Evolutionary conservation across 768 basidiomycete genomes (phyloP).

Genomic region (Mrakia hoshinonis): DNA sequence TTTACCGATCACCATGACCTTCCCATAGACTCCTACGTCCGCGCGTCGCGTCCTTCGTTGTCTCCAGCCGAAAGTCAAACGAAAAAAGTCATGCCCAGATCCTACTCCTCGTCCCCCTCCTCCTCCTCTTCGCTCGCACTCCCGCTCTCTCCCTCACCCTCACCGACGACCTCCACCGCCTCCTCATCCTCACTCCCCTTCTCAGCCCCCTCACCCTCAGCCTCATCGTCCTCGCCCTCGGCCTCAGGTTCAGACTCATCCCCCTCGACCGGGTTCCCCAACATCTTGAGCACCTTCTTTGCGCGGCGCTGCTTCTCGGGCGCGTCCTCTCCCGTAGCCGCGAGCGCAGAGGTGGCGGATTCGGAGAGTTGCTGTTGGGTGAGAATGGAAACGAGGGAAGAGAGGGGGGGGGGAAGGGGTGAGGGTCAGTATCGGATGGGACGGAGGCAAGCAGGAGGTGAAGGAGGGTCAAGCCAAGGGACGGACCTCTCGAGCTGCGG

Average conservation of each 20-base stretch:
- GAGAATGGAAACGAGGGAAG: too few species aligned
- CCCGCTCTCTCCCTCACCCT: not conserved
- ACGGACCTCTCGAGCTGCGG: constrained; percentile 18
- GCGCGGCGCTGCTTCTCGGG: constrained; percentile 6
- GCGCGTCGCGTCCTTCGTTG: too few species aligned
- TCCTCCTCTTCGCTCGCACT: too few species aligned
- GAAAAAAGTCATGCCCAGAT: too few species aligned
- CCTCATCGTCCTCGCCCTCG: not conserved
- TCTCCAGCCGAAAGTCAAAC: too few species aligned
- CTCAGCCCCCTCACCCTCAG: not conserved
- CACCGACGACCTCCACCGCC: not conserved
- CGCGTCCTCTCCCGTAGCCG: not conserved
- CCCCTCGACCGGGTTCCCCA: not conserved
- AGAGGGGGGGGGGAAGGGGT: not conserved
- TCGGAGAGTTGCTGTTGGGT: not conserved
- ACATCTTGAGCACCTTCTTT: constrained; percentile 8
- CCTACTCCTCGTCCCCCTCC: too few species aligned
- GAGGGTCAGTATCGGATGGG: not conserved
- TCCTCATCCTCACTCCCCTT: not conserved
- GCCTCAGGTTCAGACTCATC: not conserved
- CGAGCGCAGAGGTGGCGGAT: not conserved
- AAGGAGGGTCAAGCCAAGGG: not conserved
- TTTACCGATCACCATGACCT: too few species aligned
- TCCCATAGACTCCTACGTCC: too few species aligned
- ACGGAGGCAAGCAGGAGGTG: not conserved